phyloP scores from a whole-genome alignment of 2,329 filamentous ascomycete genomes.

The Penicillium sp. region DNA sequence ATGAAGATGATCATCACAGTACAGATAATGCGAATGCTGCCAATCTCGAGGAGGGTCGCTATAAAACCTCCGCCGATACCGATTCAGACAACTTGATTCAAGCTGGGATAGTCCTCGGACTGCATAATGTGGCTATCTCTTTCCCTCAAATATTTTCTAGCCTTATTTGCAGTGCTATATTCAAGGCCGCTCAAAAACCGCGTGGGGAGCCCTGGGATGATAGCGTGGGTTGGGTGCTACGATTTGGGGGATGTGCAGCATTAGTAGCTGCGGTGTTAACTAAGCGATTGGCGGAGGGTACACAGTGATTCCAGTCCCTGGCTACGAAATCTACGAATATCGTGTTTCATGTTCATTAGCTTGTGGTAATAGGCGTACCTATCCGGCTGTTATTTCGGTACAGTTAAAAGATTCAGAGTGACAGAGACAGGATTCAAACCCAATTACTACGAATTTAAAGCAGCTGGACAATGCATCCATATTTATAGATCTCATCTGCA shows the following conservation, averaged over 20 bases:
- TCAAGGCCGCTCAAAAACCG: slow-evolving; percentile 82
- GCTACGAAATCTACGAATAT: too few species aligned
- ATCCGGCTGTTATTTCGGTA: too few species aligned
- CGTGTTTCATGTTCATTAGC: too few species aligned
- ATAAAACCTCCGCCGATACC: slow-evolving; percentile 20
- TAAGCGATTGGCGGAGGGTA: slow-evolving; percentile 64
- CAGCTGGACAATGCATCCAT: too few species aligned
- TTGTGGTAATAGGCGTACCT: too few species aligned
- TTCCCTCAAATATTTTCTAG: slow-evolving; percentile 90
- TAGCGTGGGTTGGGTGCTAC: slow-evolving; percentile 82
- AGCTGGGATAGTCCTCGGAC: slow-evolving; percentile 85
- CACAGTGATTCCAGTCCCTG: slow-evolving; percentile 1
- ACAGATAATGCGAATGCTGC: not conserved
- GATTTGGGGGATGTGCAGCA: slow-evolving; percentile 78
- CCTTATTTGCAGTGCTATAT: slow-evolving; percentile 78
- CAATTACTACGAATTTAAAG: too few species aligned
- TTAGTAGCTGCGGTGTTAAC: slow-evolving; percentile 75
- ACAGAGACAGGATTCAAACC: too few species aligned
- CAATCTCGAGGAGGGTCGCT: slow-evolving; percentile 29
- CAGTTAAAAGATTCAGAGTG: too few species aligned
- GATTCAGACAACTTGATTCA: slow-evolving; percentile 64
- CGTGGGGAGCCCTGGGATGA: slow-evolving; percentile 80
- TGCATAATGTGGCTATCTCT: slow-evolving; percentile 93
- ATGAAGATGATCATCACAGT: slow-evolving; percentile 5
- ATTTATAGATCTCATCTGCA: too few species aligned